Evolutionary conservation across 2,329 filamentous ascomycete genomes (phyloP).

Genomic region (Pseudocercospora fijiensis): DNA sequence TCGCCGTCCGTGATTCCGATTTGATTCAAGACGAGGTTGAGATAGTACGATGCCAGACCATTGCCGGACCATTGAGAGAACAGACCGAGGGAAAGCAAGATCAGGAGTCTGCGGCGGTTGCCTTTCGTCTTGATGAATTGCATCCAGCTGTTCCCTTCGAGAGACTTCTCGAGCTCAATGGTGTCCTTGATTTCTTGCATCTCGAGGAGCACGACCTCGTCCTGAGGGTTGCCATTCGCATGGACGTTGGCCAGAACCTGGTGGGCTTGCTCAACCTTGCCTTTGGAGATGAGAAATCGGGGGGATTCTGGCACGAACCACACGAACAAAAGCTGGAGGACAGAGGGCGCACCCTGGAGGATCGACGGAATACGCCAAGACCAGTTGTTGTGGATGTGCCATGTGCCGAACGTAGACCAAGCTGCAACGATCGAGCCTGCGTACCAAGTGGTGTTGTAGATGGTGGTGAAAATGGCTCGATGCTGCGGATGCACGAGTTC

Average conservation of each 20-base stretch:
- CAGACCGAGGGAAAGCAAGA: constrained; percentile 55
- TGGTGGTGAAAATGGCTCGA: constrained; percentile 50
- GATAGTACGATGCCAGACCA: constrained; percentile 48
- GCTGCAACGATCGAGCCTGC: constrained; percentile 48
- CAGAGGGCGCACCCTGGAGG: constrained; percentile 51
- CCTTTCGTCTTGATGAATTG: constrained; percentile 52
- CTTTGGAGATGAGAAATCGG: constrained; percentile 57
- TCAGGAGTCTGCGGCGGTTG: constrained; percentile 56
- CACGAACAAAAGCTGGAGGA: constrained; percentile 48
- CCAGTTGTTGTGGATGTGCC: constrained; percentile 46
- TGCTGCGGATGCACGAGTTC: constrained; percentile 53
- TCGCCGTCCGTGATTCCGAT: constrained; percentile 40
- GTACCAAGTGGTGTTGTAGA: constrained; percentile 51
- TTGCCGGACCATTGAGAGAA: constrained; percentile 62
- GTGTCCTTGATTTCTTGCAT: constrained; percentile 53
- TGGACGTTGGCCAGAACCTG: constrained; percentile 55
- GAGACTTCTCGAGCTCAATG: constrained; percentile 50
- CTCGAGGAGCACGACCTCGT: constrained; percentile 50
- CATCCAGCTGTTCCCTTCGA: constrained; percentile 47
- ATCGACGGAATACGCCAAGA: constrained; percentile 56
- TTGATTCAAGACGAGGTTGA: constrained; percentile 38
- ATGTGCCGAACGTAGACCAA: constrained; percentile 50
- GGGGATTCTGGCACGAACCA: constrained; percentile 60
- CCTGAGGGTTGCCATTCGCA: constrained; percentile 48
- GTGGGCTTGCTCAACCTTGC: constrained; percentile 52